Evolutionary conservation across 2,329 filamentous ascomycete genomes (phyloP).

Genomic region (Pseudogymnoascus sp.): DNA sequence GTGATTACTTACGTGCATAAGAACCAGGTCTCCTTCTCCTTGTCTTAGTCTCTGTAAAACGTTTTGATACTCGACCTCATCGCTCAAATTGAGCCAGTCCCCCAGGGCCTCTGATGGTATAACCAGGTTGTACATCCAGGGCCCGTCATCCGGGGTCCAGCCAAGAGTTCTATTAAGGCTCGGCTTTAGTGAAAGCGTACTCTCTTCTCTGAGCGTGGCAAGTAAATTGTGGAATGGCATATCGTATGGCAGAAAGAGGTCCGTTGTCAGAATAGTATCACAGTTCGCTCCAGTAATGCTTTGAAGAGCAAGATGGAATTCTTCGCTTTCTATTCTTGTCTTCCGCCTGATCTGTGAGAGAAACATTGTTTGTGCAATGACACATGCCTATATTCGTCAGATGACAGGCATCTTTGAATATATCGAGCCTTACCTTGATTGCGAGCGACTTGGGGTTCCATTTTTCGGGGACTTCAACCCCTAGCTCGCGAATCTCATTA

Average conservation of each 20-base stretch:
- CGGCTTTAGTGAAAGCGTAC: conserved; percentile 16
- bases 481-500: background rate
- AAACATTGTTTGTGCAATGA: background rate
- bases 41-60: background rate
- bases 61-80: background rate
- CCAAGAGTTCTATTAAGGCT: conserved; percentile 11
- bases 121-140: conserved; percentile 22
- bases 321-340: conserved; percentile 1
- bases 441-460: background rate
- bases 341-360: background rate
- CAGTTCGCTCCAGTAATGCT: background rate
- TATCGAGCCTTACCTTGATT: background rate
- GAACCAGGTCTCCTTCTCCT: background rate
- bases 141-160: conserved; percentile 21
- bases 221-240: conserved; percentile 15
- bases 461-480: background rate
- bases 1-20: conserved; percentile 1
- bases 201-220: conserved; percentile 17
- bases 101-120: background rate
- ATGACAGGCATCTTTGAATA: background rate
- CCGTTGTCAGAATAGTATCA: background rate
- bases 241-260: conserved; percentile 15
- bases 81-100: background rate
- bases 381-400: background rate
- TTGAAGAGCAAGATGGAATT: conserved; percentile 1